Conservation (phyloP, 257 asterid genomes). For the Vinca minor region DNA sequence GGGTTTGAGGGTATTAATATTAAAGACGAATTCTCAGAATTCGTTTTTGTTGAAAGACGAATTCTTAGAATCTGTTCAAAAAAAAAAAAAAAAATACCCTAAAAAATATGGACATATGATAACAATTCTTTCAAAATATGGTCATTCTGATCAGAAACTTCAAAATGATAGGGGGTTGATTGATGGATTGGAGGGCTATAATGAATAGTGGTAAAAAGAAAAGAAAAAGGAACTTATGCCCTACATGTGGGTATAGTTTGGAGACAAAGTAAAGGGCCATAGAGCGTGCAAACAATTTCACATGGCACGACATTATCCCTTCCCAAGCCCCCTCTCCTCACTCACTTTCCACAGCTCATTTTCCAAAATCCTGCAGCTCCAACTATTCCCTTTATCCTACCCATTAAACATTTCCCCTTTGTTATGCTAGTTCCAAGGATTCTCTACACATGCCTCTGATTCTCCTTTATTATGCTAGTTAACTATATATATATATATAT, state of each 20-base stretch:
- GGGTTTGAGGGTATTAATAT: too few species aligned
- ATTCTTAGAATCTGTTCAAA: too few species aligned
- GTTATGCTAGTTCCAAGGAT: constrained; percentile 14
- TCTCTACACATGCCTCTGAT: constrained; percentile 27
- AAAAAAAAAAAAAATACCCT: too few species aligned
- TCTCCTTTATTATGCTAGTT: constrained; percentile 18
- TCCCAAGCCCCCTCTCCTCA: constrained; percentile 27
- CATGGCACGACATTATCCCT: constrained; percentile 53
- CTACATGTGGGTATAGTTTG: constrained; percentile 60
- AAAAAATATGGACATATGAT: too few species aligned
- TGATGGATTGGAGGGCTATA: not conserved
- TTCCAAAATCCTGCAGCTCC: constrained; percentile 24
- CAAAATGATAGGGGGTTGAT: too few species aligned
- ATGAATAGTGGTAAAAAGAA: not conserved
- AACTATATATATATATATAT: too few species aligned
- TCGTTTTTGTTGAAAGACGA: too few species aligned
- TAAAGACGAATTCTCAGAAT: too few species aligned
- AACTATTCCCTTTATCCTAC: constrained; percentile 11
- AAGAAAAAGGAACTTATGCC: not conserved
- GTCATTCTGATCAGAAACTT: too few species aligned
- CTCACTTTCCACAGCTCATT: constrained; percentile 61
- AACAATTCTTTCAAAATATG: too few species aligned
- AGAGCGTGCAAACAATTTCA: constrained; percentile 65
- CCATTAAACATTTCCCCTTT: constrained; percentile 9
- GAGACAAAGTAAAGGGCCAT: constrained; percentile 44